Percentiles rank a stretch among this genome's conserved stretches.
Conservation (phyloP, 495 filamentous ascomycete species). For the Lentithecium fluviatile region DNA sequence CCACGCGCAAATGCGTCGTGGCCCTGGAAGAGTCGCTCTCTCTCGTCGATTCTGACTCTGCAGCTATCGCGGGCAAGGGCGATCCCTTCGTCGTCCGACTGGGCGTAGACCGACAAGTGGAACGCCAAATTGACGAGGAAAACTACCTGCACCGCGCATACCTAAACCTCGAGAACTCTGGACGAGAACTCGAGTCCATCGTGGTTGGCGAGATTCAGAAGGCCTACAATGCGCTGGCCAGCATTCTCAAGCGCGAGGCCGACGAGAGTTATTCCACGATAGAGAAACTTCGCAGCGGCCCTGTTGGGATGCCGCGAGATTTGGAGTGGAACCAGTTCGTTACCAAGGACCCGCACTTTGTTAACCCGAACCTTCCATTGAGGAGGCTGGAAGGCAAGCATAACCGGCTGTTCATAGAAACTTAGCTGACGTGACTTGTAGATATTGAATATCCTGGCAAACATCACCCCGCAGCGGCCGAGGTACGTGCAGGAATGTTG, state of each 20-base stretch:
- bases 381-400: conserved; percentile 59
- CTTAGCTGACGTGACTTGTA: neutral
- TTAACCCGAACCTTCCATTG: conserved; percentile 78
- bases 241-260: conserved; percentile 83
- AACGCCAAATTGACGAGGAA: conserved; percentile 92
- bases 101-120: conserved; percentile 81
- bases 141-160: conserved; percentile 95
- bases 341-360: conserved; percentile 76
- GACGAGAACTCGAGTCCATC: conserved; percentile 90
- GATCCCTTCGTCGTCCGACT: conserved; percentile 88
- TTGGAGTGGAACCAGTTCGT: conserved; percentile 87
- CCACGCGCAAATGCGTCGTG: conserved; percentile 67
- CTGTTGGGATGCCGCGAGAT: conserved; percentile 86
- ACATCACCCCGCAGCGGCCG: conserved; percentile 80
- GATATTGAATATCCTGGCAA: conserved; percentile 93
- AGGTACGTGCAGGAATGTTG: conserved; percentile 83
- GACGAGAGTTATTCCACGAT: conserved; percentile 75
- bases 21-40: conserved; percentile 77
- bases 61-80: conserved; percentile 72
- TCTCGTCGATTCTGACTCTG: conserved; percentile 71
- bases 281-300: conserved; percentile 78
- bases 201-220: conserved; percentile 97
- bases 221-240: conserved; percentile 87
- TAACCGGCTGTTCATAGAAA: neutral
- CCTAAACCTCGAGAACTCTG: conserved; percentile 90